Evolutionary conservation across 1,284 basidiomycete genomes (phyloP).

Genomic region (Blastosporella zonata): DNA sequence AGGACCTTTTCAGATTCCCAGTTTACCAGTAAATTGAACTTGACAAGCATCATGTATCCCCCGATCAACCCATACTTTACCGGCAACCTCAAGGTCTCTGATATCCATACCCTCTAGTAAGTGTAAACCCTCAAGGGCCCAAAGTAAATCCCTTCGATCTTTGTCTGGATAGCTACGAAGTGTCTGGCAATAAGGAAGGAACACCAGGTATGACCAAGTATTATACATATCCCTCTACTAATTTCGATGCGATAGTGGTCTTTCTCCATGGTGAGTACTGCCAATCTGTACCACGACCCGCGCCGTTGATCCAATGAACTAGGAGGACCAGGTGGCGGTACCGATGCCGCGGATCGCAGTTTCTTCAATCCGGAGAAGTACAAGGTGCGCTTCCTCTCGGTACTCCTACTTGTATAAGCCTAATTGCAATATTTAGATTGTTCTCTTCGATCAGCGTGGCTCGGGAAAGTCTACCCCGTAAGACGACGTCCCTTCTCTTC

Average conservation of each 20-base stretch:
- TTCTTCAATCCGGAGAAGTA: slow-evolving; percentile 86
- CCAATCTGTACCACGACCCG: neutral
- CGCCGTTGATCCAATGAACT: neutral
- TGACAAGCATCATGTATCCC: slow-evolving; percentile 47
- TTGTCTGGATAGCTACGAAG: slow-evolving; percentile 60
- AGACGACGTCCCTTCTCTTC: slow-evolving; percentile 22
- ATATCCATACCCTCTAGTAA: slow-evolving; percentile 78
- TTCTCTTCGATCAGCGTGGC: slow-evolving; percentile 84
- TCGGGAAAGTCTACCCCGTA: slow-evolving; percentile 84
- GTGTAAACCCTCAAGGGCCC: slow-evolving; percentile 26
- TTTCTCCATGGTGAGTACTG: slow-evolving; percentile 68
- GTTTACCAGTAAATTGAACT: neutral
- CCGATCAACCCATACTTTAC: slow-evolving; percentile 61
- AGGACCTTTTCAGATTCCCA: neutral
- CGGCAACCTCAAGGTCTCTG: slow-evolving; percentile 70
- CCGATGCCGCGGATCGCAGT: slow-evolving; percentile 59
- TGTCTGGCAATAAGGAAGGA: slow-evolving; percentile 76
- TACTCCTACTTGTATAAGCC: slow-evolving; percentile 18
- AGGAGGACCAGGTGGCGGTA: slow-evolving; percentile 79
- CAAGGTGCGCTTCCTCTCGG: slow-evolving; percentile 44
- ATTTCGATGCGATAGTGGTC: slow-evolving; percentile 49
- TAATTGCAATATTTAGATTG: slow-evolving; percentile 45
- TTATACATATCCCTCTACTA: slow-evolving; percentile 1
- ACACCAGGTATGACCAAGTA: slow-evolving; percentile 54
- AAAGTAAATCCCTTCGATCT: neutral